A percentile compares a stretch with the other conserved stretches of the same genome.
Evolutionary conservation across 169 alveolate species (phyloP).

Genomic region (Cryptosporidium tyzzeri): DNA sequence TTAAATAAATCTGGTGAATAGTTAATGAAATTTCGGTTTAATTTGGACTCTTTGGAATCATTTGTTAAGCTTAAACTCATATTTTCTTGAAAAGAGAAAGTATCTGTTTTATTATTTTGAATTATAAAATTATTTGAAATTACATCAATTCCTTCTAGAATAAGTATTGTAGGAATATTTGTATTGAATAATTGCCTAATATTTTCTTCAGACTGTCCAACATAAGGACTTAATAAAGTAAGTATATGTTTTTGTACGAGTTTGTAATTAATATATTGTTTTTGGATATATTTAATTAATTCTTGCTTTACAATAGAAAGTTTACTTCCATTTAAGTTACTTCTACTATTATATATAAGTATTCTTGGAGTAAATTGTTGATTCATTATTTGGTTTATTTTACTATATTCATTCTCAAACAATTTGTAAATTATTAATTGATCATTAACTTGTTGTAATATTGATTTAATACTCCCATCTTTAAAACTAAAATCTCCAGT

Average conservation of each 20-base stretch:
- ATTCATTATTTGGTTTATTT: constrained; percentile 20
- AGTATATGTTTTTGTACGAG: constrained; percentile 13
- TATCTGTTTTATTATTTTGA: too few species aligned
- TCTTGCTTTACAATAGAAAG: constrained; percentile 24
- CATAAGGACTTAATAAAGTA: constrained; percentile 49
- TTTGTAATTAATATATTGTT: constrained; percentile 8
- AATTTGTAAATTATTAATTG: not conserved
- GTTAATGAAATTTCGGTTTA: not conserved
- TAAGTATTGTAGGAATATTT: constrained; percentile 21
- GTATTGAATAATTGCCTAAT: constrained; percentile 25
- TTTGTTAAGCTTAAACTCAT: not conserved
- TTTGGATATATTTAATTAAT: constrained; percentile 10
- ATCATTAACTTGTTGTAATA: not conserved
- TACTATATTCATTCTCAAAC: constrained; percentile 2
- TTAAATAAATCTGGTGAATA: not conserved
- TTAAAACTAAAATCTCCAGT: not conserved
- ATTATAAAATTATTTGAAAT: constrained; percentile 2
- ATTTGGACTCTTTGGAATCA: not conserved
- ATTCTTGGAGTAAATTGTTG: constrained; percentile 59
- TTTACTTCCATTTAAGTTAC: not conserved
- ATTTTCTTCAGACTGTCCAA: constrained; percentile 66
- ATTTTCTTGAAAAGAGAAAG: not conserved
- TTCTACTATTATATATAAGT: constrained; percentile 1
- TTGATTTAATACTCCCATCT: not conserved
- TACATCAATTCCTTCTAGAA: constrained; percentile 54